These are phyloP conservation scores for Plasmodium gallinaceum DNA, from an alignment of 169 alveolate genomes.

Conservation along the genomic window DNA sequence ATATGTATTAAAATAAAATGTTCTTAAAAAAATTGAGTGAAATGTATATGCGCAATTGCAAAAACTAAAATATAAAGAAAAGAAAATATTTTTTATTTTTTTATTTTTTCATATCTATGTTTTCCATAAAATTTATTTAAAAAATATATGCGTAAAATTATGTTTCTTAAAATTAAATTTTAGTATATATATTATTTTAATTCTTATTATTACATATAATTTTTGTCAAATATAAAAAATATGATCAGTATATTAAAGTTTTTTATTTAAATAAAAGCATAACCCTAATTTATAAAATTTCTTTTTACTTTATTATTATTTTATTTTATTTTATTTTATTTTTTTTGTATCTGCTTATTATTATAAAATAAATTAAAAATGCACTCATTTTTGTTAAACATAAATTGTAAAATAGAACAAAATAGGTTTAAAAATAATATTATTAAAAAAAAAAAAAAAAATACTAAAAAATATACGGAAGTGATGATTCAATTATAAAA, in stretches of 20 bases:
- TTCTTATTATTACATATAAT: too few species aligned
- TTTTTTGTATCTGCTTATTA: not conserved
- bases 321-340: not conserved
- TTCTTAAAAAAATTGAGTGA: too few species aligned
- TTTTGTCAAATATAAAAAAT: too few species aligned
- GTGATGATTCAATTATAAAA: not conserved
- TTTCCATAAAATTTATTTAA: too few species aligned
- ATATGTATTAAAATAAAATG: conserved; percentile 2
- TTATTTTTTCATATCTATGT: too few species aligned
- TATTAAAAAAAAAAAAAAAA: conserved; percentile 1
- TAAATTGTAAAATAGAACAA: conserved; percentile 10
- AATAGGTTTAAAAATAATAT: conserved; percentile 2
- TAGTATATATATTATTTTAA: not conserved
- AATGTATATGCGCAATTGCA: too few species aligned
- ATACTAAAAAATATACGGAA: conserved; percentile 8
- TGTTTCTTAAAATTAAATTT: too few species aligned
- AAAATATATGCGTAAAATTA: too few species aligned
- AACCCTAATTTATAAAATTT: not conserved
- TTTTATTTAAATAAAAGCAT: not conserved
- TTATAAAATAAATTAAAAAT: conserved; percentile 10
- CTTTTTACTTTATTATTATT: not conserved
- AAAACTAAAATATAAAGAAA: too few species aligned
- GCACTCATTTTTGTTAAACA: conserved; percentile 1
- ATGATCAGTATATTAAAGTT: too few species aligned
- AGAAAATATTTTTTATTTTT: too few species aligned